phyloP scores from a whole-genome alignment of 306 rosid genomes.

The Prunus dulcis region DNA sequence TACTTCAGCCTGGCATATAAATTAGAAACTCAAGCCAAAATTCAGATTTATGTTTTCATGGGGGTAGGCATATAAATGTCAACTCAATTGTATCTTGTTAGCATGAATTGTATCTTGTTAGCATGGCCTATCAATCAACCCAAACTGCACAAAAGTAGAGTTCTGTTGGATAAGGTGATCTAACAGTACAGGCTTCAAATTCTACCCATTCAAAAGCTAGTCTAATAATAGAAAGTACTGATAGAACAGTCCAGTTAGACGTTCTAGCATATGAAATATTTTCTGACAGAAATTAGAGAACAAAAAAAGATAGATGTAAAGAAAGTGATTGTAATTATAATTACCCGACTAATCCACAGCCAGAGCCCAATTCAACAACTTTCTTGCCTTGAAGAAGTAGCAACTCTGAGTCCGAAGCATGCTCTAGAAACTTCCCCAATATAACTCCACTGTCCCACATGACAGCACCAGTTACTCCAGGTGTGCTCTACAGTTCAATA shows the following conservation, averaged over 20 bases:
- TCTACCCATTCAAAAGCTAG: background rate
- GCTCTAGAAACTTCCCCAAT: slow-evolving; percentile 77
- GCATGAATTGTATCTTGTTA: background rate
- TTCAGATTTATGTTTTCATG: background rate
- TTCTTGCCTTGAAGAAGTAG: slow-evolving; percentile 66
- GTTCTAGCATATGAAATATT: background rate
- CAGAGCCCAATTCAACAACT: slow-evolving; percentile 73
- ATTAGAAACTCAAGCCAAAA: background rate
- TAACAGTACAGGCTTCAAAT: background rate
- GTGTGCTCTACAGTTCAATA: slow-evolving; percentile 42
- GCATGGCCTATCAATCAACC: background rate
- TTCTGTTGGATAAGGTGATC: background rate
- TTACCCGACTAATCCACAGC: slow-evolving; percentile 88
- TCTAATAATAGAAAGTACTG: background rate
- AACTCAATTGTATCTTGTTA: background rate
- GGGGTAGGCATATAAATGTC: background rate
- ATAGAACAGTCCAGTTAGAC: background rate
- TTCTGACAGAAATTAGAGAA: slow-evolving; percentile 4
- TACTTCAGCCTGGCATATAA: slow-evolving; percentile 9
- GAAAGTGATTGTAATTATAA: slow-evolving; percentile 11
- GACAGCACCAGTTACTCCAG: slow-evolving; percentile 89
- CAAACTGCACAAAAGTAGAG: slow-evolving; percentile 5
- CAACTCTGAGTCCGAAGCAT: slow-evolving; percentile 62
- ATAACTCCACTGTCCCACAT: slow-evolving; percentile 90
- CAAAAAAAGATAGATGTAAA: background rate